Percentiles rank a stretch among this genome's conserved stretches.
These are phyloP conservation scores for Colletotrichum orbiculare DNA, from an alignment of 2,329 filamentous ascomycete species.

Conservation along the genomic window DNA sequence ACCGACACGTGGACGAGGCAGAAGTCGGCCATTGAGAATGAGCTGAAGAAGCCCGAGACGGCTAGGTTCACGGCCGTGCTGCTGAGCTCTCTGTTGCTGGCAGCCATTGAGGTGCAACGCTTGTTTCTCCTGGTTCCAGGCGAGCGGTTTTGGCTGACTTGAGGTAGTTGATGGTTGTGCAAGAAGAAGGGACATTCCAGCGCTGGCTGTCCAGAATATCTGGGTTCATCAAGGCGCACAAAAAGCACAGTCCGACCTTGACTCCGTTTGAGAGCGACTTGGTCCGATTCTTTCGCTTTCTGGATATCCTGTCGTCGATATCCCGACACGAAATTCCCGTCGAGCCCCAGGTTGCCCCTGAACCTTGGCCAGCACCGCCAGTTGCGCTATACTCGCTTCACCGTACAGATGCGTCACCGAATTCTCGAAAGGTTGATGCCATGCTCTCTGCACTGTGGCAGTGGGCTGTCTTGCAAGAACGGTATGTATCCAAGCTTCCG, in stretches of 20 bases:
- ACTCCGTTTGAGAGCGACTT: conserved; percentile 8
- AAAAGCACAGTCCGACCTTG: background rate
- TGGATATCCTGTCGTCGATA: conserved; percentile 9
- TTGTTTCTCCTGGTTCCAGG: too few relatives aligned
- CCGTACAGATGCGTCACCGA: background rate
- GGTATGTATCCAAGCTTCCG: background rate
- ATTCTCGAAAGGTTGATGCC: background rate
- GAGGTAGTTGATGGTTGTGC: conserved; percentile 1
- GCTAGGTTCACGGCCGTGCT: background rate
- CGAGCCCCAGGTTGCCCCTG: background rate
- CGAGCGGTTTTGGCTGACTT: background rate
- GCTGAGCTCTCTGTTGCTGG: conserved; percentile 6
- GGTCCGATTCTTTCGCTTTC: conserved; percentile 7
- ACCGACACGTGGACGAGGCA: conserved; percentile 3
- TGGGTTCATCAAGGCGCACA: background rate
- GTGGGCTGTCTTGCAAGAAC: conserved; percentile 14
- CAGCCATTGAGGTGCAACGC: conserved; percentile 3
- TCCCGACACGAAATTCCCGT: background rate
- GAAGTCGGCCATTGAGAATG: background rate
- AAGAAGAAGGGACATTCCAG: conserved; percentile 4
- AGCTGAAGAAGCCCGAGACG: background rate
- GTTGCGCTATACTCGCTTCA: background rate
- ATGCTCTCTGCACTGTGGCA: conserved; percentile 16
- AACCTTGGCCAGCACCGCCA: background rate
- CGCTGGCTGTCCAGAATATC: conserved; percentile 16